Percentiles rank a stretch among this genome's conserved stretches.
Conservation (phyloP, 441 rosid species). For the Biscutella laevigata region DNA sequence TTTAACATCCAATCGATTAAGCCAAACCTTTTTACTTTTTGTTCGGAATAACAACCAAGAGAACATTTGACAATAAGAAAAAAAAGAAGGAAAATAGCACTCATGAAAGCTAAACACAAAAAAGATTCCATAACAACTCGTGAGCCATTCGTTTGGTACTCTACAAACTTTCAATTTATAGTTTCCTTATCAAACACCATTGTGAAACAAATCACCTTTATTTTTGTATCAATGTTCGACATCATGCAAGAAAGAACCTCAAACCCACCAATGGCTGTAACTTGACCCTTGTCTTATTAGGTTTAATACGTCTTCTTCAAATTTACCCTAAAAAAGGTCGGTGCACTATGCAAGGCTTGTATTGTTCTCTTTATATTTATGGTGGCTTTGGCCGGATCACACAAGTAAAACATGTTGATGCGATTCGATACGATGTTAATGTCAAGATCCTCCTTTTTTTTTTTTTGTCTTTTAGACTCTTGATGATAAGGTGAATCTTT, state of each 20-base stretch:
- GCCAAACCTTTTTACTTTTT: not conserved
- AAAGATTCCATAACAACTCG: too few relatives aligned
- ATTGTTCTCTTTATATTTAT: not conserved
- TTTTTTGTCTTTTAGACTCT: slow-evolving; percentile 16
- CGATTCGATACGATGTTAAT: slow-evolving; percentile 19
- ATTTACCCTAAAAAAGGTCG: slow-evolving; percentile 8
- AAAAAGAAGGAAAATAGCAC: slow-evolving; percentile 1
- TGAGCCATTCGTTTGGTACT: too few relatives aligned
- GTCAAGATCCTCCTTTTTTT: slow-evolving; percentile 18
- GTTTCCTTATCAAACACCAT: not conserved
- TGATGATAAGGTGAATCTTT: slow-evolving; percentile 30
- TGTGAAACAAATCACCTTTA: not conserved
- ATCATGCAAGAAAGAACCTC: slow-evolving; percentile 7
- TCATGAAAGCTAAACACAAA: not conserved
- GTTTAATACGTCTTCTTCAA: slow-evolving; percentile 14
- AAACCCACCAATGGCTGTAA: slow-evolving; percentile 10
- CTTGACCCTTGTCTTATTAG: slow-evolving; percentile 20
- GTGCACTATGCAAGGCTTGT: slow-evolving; percentile 26
- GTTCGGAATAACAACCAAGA: not conserved
- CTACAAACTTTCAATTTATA: not conserved
- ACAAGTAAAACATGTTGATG: slow-evolving; percentile 21
- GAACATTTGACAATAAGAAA: not conserved
- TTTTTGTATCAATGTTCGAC: slow-evolving; percentile 3
- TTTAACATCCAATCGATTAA: not conserved
- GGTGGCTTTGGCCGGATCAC: slow-evolving; percentile 12